phyloP scores from a whole-genome alignment of 2,329 filamentous ascomycete genomes.

The Meredithiella fracta region DNA sequence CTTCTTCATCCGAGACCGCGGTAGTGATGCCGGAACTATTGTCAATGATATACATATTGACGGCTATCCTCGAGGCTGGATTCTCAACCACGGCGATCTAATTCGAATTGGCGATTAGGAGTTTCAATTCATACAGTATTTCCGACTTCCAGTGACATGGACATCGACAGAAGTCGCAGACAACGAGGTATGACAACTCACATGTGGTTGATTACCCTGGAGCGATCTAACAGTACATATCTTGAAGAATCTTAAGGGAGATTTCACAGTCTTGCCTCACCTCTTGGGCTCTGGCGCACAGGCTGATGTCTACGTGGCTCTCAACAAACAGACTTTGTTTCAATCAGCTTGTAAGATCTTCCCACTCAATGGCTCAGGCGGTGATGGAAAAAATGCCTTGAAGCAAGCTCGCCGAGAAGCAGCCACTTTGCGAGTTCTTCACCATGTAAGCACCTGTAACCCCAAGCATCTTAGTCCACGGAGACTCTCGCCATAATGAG shows the following conservation, averaged over 20 bases:
- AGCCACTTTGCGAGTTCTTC: constrained; percentile 35
- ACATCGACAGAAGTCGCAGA: background rate
- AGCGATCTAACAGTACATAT: background rate
- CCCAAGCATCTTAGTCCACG: background rate
- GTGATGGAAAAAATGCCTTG: constrained; percentile 24
- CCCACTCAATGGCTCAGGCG: background rate
- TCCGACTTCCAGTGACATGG: constrained; percentile 3
- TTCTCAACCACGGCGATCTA: constrained; percentile 34
- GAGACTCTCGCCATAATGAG: background rate
- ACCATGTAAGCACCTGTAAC: constrained; percentile 30
- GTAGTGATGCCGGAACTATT: constrained; percentile 36
- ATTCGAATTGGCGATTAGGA: constrained; percentile 27
- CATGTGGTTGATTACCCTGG: background rate
- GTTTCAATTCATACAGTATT: constrained; percentile 21
- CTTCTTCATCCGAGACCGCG: constrained; percentile 39
- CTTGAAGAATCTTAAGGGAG: constrained; percentile 21
- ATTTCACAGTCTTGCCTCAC: constrained; percentile 22
- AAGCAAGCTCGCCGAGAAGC: constrained; percentile 21
- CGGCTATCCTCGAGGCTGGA: constrained; percentile 25
- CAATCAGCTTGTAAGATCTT: constrained; percentile 52
- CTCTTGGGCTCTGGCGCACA: constrained; percentile 25
- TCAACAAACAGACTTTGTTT: constrained; percentile 32
- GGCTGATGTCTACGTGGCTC: constrained; percentile 23
- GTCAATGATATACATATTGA: constrained; percentile 33
- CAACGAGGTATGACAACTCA: constrained; percentile 1